These are phyloP conservation scores for Arthrobotrys pseudoclavata DNA, from an alignment of 2,329 filamentous ascomycete species.

Conservation along the genomic window DNA sequence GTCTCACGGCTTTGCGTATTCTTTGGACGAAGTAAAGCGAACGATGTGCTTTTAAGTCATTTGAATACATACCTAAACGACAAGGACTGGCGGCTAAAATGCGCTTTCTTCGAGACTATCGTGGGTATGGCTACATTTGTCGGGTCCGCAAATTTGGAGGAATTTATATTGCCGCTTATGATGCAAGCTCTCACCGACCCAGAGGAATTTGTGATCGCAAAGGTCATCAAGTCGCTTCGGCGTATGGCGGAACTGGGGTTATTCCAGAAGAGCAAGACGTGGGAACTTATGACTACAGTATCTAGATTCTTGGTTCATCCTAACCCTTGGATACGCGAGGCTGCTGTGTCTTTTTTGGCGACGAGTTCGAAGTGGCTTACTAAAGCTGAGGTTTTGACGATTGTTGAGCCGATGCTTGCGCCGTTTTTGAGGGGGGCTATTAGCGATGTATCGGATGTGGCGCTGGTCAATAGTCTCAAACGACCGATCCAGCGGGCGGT, in stretches of 20 bases:
- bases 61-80: constrained; percentile 98
- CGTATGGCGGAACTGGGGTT: constrained; percentile 89
- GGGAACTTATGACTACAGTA: constrained; percentile 87
- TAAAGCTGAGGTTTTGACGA: constrained; percentile 83
- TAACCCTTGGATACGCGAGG: constrained; percentile 94
- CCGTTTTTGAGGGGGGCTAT: constrained; percentile 84
- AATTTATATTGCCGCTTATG: constrained; percentile 96
- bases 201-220: constrained; percentile 94
- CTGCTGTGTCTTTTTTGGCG: constrained; percentile 85
- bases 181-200: constrained; percentile 91
- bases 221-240: constrained; percentile 86
- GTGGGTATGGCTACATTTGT: constrained; percentile 93
- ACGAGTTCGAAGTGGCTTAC: constrained; percentile 82
- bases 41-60: constrained; percentile 95
- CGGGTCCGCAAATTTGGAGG: constrained; percentile 88
- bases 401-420: constrained; percentile 82
- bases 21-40: constrained; percentile 90
- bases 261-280: constrained; percentile 84
- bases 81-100: constrained; percentile 94
- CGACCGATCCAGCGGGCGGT: constrained; percentile 82
- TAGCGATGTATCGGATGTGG: constrained; percentile 65
- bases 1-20: constrained; percentile 94
- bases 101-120: constrained; percentile 94
- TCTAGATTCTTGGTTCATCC: constrained; percentile 91
- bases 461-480: constrained; percentile 75